Evolutionary conservation across 2,329 filamentous ascomycete species (phyloP).

Genomic region (Colletotrichum cordylinicola): DNA sequence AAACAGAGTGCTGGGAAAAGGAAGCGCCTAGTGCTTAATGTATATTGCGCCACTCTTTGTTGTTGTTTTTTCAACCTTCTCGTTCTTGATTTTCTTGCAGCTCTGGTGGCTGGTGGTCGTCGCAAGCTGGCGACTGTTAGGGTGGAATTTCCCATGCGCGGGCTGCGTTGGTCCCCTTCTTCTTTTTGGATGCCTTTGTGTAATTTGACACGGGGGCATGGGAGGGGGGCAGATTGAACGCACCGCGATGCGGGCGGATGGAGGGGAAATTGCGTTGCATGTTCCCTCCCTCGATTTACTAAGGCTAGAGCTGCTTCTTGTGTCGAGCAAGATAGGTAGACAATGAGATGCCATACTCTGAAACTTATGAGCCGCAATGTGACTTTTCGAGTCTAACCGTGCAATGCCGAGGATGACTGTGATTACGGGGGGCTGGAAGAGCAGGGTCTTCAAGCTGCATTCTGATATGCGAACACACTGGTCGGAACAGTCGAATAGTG

Average conservation of each 20-base stretch:
- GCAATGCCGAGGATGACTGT: not conserved
- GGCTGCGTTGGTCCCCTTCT: not conserved
- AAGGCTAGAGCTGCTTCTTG: not conserved
- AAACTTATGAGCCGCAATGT: not conserved
- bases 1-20: not conserved
- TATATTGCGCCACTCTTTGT: conserved; percentile 15
- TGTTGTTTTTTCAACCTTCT: not conserved
- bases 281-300: not conserved
- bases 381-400: not conserved
- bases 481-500: not conserved
- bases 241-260: not conserved
- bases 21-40: conserved; percentile 25
- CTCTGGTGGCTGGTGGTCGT: conserved; percentile 16
- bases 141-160: not conserved
- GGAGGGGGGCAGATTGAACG: not conserved
- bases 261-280: not conserved
- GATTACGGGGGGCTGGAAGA: not conserved
- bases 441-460: not conserved
- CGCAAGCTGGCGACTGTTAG: not conserved
- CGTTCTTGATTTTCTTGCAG: conserved; percentile 12
- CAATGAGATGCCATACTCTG: conserved; percentile 9
- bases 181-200: conserved; percentile 10
- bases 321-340: conserved; percentile 13
- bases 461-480: not conserved
- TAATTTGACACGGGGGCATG: not conserved